Conservation (phyloP, 2,329 filamentous ascomycete genomes). For the Dactylellina haptotyla region DNA sequence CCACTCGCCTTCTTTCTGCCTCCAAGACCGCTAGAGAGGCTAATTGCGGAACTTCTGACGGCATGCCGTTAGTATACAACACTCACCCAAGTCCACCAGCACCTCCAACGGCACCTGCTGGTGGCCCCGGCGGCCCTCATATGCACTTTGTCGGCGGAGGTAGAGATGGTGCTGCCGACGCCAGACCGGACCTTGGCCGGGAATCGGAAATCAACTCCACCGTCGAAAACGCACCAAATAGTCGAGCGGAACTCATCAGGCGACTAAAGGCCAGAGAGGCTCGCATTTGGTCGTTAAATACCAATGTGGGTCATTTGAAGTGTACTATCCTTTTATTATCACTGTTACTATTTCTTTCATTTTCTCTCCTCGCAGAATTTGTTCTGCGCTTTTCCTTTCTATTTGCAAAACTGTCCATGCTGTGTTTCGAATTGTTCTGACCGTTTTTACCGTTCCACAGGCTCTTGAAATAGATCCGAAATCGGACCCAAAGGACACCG, state of each 20-base stretch:
- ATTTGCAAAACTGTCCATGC: background rate
- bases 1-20: conserved; percentile 14
- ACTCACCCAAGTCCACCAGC: conserved; percentile 49
- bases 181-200: conserved; percentile 28
- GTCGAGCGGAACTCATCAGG: conserved; percentile 83
- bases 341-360: background rate
- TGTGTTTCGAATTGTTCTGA: conserved; percentile 1
- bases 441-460: conserved; percentile 57
- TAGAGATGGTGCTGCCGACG: conserved; percentile 32
- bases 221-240: conserved; percentile 58
- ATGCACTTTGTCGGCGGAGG: conserved; percentile 37
- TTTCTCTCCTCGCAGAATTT: background rate
- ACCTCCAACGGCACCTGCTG: conserved; percentile 22
- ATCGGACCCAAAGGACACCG: conserved; percentile 57
- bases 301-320: conserved; percentile 64
- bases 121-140: conserved; percentile 21
- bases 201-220: background rate
- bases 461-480: conserved; percentile 56
- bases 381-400: conserved; percentile 54
- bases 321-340: conserved; percentile 41
- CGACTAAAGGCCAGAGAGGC: conserved; percentile 81
- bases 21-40: conserved; percentile 53
- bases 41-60: conserved; percentile 52
- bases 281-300: conserved; percentile 76
- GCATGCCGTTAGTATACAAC: conserved; percentile 54